Conservation (phyloP, 2,329 filamentous ascomycete species). For the Fusarium temperatum region DNA sequence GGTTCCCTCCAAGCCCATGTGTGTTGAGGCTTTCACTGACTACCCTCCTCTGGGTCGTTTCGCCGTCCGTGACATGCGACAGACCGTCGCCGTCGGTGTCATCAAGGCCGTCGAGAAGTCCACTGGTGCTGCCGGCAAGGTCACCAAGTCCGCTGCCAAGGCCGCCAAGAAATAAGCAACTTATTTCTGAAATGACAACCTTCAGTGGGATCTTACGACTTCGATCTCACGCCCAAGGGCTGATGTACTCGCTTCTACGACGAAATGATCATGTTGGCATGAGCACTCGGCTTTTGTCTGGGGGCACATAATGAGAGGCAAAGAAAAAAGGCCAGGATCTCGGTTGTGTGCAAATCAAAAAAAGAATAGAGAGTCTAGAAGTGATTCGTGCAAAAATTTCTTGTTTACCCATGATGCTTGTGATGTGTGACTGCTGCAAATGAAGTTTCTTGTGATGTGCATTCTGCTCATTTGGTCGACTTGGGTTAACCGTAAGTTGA, state of each 20-base stretch:
- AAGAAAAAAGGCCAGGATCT: conserved; percentile 50
- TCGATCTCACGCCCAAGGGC: conserved; percentile 39
- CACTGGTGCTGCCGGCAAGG: conserved; percentile 66
- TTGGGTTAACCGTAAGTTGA: rapidly evolving
- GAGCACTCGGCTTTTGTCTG: conserved; percentile 54
- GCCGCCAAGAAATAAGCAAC: conserved; percentile 75
- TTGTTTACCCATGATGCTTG: not conserved
- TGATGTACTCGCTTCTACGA: conserved; percentile 57
- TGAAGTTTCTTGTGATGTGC: not conserved
- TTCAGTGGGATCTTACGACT: conserved; percentile 40
- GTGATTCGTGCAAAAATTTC: conserved; percentile 47
- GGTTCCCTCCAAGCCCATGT: conserved; percentile 99
- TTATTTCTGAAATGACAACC: conserved; percentile 40
- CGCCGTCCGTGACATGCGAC: conserved; percentile 98
- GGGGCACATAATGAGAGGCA: conserved; percentile 56
- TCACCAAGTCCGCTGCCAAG: conserved; percentile 78
- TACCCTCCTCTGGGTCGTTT: conserved; percentile 99
- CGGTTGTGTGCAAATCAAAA: conserved; percentile 57
- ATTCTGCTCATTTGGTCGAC: too few species aligned
- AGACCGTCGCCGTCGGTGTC: conserved; percentile 92
- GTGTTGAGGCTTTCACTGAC: conserved; percentile 99
- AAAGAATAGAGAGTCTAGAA: conserved; percentile 62
- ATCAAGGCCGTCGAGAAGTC: conserved; percentile 87
- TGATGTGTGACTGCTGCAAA: not conserved
- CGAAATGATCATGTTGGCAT: conserved; percentile 57